Base-by-base conservation (phyloP, 805 yeast genomes). In the Dipodascus albidus region DNA sequence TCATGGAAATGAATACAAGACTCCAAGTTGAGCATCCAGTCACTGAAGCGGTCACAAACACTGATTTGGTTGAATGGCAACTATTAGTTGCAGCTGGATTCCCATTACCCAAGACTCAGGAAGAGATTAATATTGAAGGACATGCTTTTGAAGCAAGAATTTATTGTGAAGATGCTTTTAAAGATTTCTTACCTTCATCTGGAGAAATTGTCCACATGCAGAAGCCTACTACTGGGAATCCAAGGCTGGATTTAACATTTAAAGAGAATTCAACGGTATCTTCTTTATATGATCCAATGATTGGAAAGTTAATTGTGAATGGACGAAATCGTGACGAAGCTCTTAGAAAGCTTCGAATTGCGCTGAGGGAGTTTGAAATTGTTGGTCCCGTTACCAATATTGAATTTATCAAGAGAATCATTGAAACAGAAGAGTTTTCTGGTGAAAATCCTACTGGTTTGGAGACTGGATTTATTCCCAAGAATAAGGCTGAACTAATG, bases 21-120 rank as follows among this genome's bases (percentile, higher is more conserved):
- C 72, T 77, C 54, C 82, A 77, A 61, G 82, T 77, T 22, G 82
- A 77, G 65, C 82, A 77, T 58, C 80, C 81, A 6, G 76, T 77
- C 53, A 77, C 82, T 24, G 82, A 77, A 62, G 73, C 73, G 74
- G 80, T 77, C 23, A 74, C 78, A 23, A 79, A 79, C 3, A 71
- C 74, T 52, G 82, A 77, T 62, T 69, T 77, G 59, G 81, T 77
- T 3, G 81, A 77, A 62, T 77, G 80, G 81, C 68, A 64, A 57
- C 55, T 65, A 24, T 62, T 62, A 17, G 63, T 64, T 8, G 68
- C 67, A 20, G 66, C 65, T 6, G 68, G 67, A 14, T 57, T 60
- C 55, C 67, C 66, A n/a, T 56, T 63, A 22, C 67, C 68, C 20
- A 59, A 60, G 54, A 57, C 58, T 14, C 68, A 65, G 55, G 65